Evolutionary conservation across 2,329 filamentous ascomycete species (phyloP).

Genomic region (Colletotrichum sp.): DNA sequence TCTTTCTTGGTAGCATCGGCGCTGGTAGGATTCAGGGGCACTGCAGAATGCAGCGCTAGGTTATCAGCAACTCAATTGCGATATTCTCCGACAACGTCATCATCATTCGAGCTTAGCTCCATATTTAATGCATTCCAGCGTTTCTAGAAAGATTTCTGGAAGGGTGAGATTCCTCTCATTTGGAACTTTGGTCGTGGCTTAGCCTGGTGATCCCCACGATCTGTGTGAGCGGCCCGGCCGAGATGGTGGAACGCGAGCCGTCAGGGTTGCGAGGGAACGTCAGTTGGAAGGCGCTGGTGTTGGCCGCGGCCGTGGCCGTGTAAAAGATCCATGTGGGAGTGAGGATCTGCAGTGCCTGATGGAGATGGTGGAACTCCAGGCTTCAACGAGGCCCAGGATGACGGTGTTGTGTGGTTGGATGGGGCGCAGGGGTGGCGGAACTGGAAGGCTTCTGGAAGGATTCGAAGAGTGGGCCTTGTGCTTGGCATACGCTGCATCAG

Average conservation of each 20-base stretch:
- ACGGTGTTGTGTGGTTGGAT: background rate
- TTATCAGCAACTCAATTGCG: background rate
- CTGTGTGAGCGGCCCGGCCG: background rate
- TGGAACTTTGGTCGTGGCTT: background rate
- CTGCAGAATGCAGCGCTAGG: background rate
- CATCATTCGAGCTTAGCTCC: background rate
- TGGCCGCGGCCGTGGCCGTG: background rate
- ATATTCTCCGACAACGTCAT: background rate
- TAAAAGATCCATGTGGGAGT: background rate
- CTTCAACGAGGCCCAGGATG: background rate
- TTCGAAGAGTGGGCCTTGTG: background rate
- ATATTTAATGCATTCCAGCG: background rate
- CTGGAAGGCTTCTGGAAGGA: slow-evolving; percentile 17
- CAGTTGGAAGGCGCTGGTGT: background rate
- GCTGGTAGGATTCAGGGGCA: background rate
- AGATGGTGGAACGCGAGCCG: background rate
- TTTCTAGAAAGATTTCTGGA: background rate
- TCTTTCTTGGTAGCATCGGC: background rate
- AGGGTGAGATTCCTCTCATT: background rate
- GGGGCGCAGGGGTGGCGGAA: slow-evolving; percentile 14
- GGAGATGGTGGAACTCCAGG: background rate
- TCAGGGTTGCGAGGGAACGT: background rate
- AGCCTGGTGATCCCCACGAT: background rate
- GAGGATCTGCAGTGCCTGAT: background rate
- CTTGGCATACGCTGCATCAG: background rate